A percentile compares a stretch with the other conserved stretches of the same genome.
phyloP scores from a whole-genome alignment of 371 early-diverging fungal species.

The Lichtheimia corymbifera region DNA sequence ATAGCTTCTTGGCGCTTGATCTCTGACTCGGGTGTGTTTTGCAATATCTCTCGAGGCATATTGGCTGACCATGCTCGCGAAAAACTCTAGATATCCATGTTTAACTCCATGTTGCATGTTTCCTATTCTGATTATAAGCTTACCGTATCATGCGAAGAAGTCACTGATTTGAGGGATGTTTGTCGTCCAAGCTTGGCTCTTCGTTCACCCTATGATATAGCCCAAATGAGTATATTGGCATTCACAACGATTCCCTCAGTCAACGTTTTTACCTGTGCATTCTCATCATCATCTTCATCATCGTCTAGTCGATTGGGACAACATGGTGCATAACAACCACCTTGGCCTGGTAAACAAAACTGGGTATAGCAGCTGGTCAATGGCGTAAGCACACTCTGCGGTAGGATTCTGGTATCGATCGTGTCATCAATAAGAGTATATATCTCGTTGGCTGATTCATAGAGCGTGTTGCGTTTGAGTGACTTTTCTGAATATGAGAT shows the following conservation, averaged over 20 bases:
- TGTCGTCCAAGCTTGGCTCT: conserved; percentile 9
- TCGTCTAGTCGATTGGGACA: conserved; percentile 29
- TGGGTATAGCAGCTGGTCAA: conserved; percentile 36
- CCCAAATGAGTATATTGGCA: too few species aligned
- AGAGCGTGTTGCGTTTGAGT: conserved; percentile 31
- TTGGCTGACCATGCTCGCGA: conserved; percentile 66
- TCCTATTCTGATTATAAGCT: not conserved
- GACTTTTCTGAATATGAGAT: conserved; percentile 39
- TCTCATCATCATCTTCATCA: conserved; percentile 2
- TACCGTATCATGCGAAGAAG: conserved; percentile 43
- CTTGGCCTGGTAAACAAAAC: conserved; percentile 24
- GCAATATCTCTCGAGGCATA: conserved; percentile 71
- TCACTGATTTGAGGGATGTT: conserved; percentile 22
- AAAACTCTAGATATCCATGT: conserved; percentile 26
- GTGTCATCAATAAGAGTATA: conserved; percentile 32
- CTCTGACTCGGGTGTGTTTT: conserved; percentile 72
- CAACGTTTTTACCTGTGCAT: not conserved
- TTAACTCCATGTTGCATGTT: not conserved
- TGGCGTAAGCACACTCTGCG: conserved; percentile 32
- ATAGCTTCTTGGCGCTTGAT: conserved; percentile 90
- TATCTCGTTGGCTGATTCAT: conserved; percentile 34
- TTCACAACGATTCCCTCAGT: not conserved
- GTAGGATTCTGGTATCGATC: conserved; percentile 4
- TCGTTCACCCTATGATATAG: not conserved
- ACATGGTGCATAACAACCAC: conserved; percentile 35